Base-by-base conservation (phyloP, 2,329 filamentous ascomycete genomes). In the Xylaria sp. region DNA sequence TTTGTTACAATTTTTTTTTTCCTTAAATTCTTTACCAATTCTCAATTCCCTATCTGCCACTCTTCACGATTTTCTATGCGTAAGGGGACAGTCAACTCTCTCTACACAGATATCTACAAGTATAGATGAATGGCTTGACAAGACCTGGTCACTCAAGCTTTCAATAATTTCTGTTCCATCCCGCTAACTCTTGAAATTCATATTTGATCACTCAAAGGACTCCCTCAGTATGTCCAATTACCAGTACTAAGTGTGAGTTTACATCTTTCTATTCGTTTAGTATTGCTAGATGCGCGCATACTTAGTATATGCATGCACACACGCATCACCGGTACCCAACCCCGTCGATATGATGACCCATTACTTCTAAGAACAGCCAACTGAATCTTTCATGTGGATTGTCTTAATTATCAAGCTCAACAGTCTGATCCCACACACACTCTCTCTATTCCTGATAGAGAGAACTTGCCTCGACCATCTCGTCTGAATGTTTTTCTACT, bases 321-420 rank as follows among this genome's bases (percentile, higher is more conserved):
- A 44, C 9, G 18, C 42, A 44, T 3, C 18, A 10, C 6, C 23
- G 32, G 8, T 37, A n/a, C 59, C 21, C 47, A 32, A 21, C n/a
- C 59, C 59, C n/a, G 50, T 47, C 65, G 48, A 54, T 51, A 75
- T 76, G 87, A 90, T 90, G 87, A 89, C 80, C 82, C 73, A 77
- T 82, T 86, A 83, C 82, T 87, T 69, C 66, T 88, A 88, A 88
- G 87, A 89, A 89, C 87, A 86, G 87, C 87, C 87, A 88, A 87
- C 87, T 85, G 85, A 90, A 88, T 81, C 75, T 71, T 76, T 78
- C 74, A 84, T 89, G 87, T 88, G 85, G 87, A 88, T 82, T 81
- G 77, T n/a, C 75, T 73, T 73, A 82, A 84, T 81, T 82, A 86
- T 88, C 87, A 89, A 88, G 86, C 86, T 89, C 85, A 88, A 88